Base-by-base conservation (phyloP, 345 rosid species). In the Lumnitzera racemosa region DNA sequence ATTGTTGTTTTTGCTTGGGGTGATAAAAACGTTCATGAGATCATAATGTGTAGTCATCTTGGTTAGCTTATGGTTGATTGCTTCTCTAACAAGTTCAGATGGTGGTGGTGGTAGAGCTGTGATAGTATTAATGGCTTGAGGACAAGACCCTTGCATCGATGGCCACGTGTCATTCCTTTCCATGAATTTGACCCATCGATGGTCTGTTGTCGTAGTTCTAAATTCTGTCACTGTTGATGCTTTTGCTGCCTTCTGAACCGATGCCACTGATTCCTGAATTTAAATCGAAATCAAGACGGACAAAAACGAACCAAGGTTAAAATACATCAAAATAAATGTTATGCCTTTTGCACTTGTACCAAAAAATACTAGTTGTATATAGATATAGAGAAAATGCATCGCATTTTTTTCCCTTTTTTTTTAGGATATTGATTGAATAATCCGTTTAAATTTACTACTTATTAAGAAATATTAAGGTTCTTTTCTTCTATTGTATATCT, bases 161-260 rank as follows among this genome's bases (percentile, higher is more conserved):
- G 80, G 90, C 94, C 87, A 86, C 76, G 81, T 76, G 78, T 75
- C 74, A 69, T 83, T 86, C 83, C 75, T 83, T 62, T 74, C 84
- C 16, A 75, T 83, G 50, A 74, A 63, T 64, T 70, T 77, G 57
- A 68, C 62, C 86, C 83, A 77, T 61, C 78, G 84, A 56, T 74
- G 59, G 16, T 49, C 15, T 29, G 56, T 24, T 31, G 56, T 69
- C 55, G 61, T 56, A 41, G 62, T 46, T 56, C 71, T 64, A 68
- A 70, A 61, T 51, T 77, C 84, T 48, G 58, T 20, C 67, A 76
- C 71, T 65, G 63, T 65, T 27, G 59, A 67, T 59, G 61, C 70
- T 70, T 67, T 67, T 65, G 66, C 70, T 63, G 79, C 71, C 67
- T 59, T 71, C 55, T 68, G 76, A 43, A 58, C 63, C 70, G 78